Percentiles rank a stretch among this genome's conserved stretches.
phyloP scores from a whole-genome alignment of 768 basidiomycete genomes.

The Lactarius vividus region DNA sequence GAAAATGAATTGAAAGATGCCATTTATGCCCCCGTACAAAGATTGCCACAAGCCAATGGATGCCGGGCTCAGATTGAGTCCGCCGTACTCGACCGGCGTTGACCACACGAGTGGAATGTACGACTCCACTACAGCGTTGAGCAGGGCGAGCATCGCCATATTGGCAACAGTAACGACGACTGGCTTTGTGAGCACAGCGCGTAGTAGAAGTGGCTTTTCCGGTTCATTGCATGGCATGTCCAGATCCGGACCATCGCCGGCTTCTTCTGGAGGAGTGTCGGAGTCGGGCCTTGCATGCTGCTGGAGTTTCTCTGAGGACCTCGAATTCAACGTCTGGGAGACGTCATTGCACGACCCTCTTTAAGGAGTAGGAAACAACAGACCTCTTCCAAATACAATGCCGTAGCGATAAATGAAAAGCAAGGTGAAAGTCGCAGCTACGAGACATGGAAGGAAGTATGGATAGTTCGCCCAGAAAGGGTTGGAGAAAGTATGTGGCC shows the following conservation, averaged over 20 bases:
- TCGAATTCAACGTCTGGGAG: neutral
- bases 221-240: neutral
- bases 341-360: neutral
- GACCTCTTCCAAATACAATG: slow-evolving; percentile 3
- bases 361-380: neutral
- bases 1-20: slow-evolving; percentile 39
- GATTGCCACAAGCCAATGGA: slow-evolving; percentile 39
- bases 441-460: slow-evolving; percentile 29
- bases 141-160: slow-evolving; percentile 41
- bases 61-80: slow-evolving; percentile 38
- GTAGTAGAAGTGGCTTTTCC: slow-evolving; percentile 34
- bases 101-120: slow-evolving; percentile 46
- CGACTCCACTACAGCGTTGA: slow-evolving; percentile 41
- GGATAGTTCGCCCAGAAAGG: slow-evolving; percentile 29
- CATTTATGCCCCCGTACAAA: slow-evolving; percentile 36
- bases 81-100: slow-evolving; percentile 27
- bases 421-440: neutral
- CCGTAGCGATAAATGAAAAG: neutral
- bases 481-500: slow-evolving; percentile 21
- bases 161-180: slow-evolving; percentile 44
- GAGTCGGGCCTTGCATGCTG: neutral
- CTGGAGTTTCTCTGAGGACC: neutral
- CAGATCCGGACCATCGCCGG: neutral
- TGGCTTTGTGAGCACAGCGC: slow-evolving; percentile 17
- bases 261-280: neutral